Evolutionary conservation across 1,284 basidiomycete species (phyloP), one percentile per base, ranked within the genome.

Genomic region (Lignosus rhinocerotis): DNA sequence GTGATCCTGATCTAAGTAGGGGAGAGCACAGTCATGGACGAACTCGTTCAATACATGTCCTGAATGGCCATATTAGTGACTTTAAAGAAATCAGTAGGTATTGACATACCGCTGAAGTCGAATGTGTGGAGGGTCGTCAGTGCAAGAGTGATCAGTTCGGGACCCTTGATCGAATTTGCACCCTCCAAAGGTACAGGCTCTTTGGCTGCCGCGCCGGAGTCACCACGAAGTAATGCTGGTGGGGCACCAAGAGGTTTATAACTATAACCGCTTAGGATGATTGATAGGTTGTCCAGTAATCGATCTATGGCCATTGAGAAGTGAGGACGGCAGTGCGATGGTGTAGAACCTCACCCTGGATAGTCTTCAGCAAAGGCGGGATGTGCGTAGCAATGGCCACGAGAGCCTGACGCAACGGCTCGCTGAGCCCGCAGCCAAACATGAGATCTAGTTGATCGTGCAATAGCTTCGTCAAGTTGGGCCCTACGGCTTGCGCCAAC

Each of bases 381-480:
- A 99, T 98, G 67, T 93, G 85, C 56, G 85, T 83, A 1, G 94
- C 93, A 57, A 99, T 94, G 32, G 90, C 89, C 25, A 88, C 85
- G 8, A 99, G 80, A 0, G 96, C 95, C 66, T 92, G 85, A 42
- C 90, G 86, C 41, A 99, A 79, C 10, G 96, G 87, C 59, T 96
- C 93, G 67, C 92, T 96, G 59, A 99, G 78, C 2, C 96, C 96
- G 73, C 92, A 97, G 0, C 89, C 91, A 72, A 99, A 94, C 92
- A 99, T 99, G 50, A 98, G 80, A 71, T 98, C 95, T 34, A 99
- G 84, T 65, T 98, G 90, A 70, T 99, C 97, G 73, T 98, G 97
- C 67, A 99, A 82, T 58, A 97, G 83, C 69, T 96, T 94, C 0
- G 97, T 98, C 52, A 99, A 80, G 70, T 96, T 96, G 1, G 96